Percentiles rank a stretch among this genome's conserved stretches.
phyloP scores from a whole-genome alignment of 2,329 filamentous ascomycete species.

The Clarireedia hainanense region DNA sequence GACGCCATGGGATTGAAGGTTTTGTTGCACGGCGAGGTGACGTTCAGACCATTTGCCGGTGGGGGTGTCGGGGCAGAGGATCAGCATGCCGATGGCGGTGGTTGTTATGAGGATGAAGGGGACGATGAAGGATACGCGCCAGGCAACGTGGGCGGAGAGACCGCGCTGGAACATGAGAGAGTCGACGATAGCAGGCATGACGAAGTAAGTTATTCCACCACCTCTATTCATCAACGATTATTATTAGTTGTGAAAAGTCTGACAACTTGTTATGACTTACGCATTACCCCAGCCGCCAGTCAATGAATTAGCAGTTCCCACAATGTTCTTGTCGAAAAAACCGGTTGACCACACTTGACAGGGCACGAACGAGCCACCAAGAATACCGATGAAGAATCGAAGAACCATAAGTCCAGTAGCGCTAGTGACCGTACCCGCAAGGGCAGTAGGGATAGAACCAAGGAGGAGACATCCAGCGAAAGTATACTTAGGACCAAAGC shows the following conservation, averaged over 20 bases:
- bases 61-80: slow-evolving; percentile 74
- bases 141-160: slow-evolving; percentile 60
- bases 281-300: slow-evolving; percentile 81
- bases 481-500: slow-evolving; percentile 70
- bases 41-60: slow-evolving; percentile 75
- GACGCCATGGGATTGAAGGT: slow-evolving; percentile 38
- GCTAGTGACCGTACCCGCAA: slow-evolving; percentile 68
- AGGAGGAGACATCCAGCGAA: slow-evolving; percentile 71
- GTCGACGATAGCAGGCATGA: slow-evolving; percentile 86
- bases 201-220: slow-evolving; percentile 86
- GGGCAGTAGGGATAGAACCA: slow-evolving; percentile 72
- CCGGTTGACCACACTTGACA: slow-evolving; percentile 91
- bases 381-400: slow-evolving; percentile 74
- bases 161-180: slow-evolving; percentile 55
- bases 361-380: slow-evolving; percentile 72
- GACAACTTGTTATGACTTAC: not conserved
- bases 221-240: slow-evolving; percentile 34
- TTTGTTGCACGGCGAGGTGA: slow-evolving; percentile 34
- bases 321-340: slow-evolving; percentile 88
- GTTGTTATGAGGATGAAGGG: slow-evolving; percentile 68
- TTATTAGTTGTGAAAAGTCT: not conserved
- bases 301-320: slow-evolving; percentile 81
- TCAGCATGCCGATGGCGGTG: slow-evolving; percentile 59
- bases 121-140: slow-evolving; percentile 79
- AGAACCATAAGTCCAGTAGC: slow-evolving; percentile 61